Evolutionary conservation across 306 rosid species (phyloP).

Genomic region (Adenanthera pavonina): DNA sequence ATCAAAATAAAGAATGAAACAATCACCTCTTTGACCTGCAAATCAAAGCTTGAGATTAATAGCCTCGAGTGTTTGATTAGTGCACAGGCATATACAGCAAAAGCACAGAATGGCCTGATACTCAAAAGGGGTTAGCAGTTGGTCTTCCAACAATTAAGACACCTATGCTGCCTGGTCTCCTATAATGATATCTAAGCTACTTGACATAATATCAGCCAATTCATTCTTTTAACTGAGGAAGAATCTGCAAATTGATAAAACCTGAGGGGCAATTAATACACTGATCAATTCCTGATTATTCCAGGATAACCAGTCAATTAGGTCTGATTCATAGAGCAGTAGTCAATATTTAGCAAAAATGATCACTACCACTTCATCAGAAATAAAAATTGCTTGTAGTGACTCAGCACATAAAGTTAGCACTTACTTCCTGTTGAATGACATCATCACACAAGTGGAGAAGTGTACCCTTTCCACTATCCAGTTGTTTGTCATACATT

Average conservation of each 20-base stretch:
- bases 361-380: neutral
- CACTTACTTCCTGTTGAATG: slow-evolving; percentile 92
- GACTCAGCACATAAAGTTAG: slow-evolving; percentile 25
- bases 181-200: no score
- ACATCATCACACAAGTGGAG: slow-evolving; percentile 97
- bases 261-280: neutral
- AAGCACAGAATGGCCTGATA: slow-evolving; percentile 11
- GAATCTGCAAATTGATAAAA: neutral
- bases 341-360: slow-evolving; percentile 12
- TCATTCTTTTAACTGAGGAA: neutral
- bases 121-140: neutral
- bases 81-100: neutral
- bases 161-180: neutral
- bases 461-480: slow-evolving; percentile 90
- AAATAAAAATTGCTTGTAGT: slow-evolving; percentile 11
- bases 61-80: slow-evolving; percentile 1
- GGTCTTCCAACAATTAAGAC: neutral
- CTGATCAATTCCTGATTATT: neutral
- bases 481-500: slow-evolving; percentile 92
- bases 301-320: slow-evolving; percentile 19
- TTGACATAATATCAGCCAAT: neutral
- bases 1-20: slow-evolving; percentile 80
- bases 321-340: slow-evolving; percentile 7
- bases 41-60: slow-evolving; percentile 28
- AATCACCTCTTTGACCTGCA: slow-evolving; percentile 92